Base-by-base conservation (phyloP, 2,329 filamentous ascomycete species). In the Dothidotthia symphoricarpi region DNA sequence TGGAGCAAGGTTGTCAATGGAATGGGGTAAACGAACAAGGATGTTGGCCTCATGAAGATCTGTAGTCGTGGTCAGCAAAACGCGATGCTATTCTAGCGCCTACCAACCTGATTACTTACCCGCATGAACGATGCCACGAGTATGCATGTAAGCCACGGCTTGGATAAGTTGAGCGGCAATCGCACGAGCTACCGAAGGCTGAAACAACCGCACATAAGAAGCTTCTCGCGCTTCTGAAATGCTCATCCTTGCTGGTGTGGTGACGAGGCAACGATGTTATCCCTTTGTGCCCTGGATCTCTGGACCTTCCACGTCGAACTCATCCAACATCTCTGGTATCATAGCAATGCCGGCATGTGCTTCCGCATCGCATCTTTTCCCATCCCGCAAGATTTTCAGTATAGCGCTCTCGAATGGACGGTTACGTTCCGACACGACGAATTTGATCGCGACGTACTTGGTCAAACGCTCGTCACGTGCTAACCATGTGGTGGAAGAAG, bases 191-290 rank as follows among this genome's bases (percentile, higher is more conserved):
- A 49, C 46, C 13, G 16, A 14, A 13, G 37, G 36, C n/a, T 41
- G 34, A 16, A 42, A 49, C 6, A 41, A 19, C 6, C 36, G 16
- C n/a, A 24, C 31, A 22, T 25, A 3, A 13, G 36, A 36, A 16
- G 37, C 36, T 0, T 46, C 46, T 34, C 36, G 36, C 14, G 42
- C 42, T 31, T 49, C 42, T 28, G 31, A 27, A 7, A 49, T 15
- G 15, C 46, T 64, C 34, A 46, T 55, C 12, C 54, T 52, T 49
- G 64, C 61, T 6, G 57, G 62, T 12, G 52, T 54, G 30, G 66
- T 66, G 7, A 69, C 59, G 6, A 69, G 56, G 27, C 66, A 70
- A 31, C 40, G 43, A 51, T 70, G 64, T 32, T 28, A 43, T 30
- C 31, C 16, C 25, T 12, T 34, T 11, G n/a, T 10, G 11, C 44